phyloP scores from a whole-genome alignment of 495 filamentous ascomycete species.

The Polyplosphaeria fusca region DNA sequence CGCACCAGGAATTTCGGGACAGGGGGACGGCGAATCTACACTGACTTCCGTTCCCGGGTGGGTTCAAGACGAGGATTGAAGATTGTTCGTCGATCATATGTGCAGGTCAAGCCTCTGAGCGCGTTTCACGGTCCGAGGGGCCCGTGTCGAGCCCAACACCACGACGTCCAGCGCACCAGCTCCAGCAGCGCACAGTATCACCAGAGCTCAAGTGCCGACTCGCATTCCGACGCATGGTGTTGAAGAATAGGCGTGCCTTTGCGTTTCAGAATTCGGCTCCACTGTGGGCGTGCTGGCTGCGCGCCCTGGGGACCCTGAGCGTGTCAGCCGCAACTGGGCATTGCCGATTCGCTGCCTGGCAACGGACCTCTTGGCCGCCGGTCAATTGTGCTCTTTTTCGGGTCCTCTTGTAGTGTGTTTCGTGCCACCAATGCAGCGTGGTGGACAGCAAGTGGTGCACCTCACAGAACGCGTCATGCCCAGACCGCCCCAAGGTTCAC shows the following conservation, averaged over 20 bases:
- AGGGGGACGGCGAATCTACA: neutral
- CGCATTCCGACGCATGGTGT: neutral
- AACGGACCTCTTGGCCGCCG: too few species aligned
- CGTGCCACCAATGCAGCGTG: too few species aligned
- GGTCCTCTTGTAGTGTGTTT: too few species aligned
- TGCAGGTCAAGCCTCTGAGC: neutral
- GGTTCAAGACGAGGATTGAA: neutral
- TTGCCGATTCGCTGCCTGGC: too few species aligned
- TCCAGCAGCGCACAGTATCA: too few species aligned
- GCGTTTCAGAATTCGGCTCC: neutral
- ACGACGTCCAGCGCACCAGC: neutral
- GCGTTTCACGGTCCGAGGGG: slow-evolving; percentile 1
- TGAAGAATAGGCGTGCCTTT: neutral
- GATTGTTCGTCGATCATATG: neutral
- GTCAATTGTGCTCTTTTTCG: too few species aligned
- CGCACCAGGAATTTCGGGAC: neutral
- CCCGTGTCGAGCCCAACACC: slow-evolving; percentile 1
- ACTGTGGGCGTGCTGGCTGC: too few species aligned
- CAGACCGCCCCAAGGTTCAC: too few species aligned
- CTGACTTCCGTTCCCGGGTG: neutral
- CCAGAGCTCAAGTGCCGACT: neutral
- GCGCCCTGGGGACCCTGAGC: too few species aligned
- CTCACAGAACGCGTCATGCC: too few species aligned
- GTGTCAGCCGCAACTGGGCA: too few species aligned
- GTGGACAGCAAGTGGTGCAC: too few species aligned